A percentile compares a stretch with the other conserved stretches of the same genome.
Conservation (phyloP, 495 filamentous ascomycete species). For the Hamigera avellanea region DNA sequence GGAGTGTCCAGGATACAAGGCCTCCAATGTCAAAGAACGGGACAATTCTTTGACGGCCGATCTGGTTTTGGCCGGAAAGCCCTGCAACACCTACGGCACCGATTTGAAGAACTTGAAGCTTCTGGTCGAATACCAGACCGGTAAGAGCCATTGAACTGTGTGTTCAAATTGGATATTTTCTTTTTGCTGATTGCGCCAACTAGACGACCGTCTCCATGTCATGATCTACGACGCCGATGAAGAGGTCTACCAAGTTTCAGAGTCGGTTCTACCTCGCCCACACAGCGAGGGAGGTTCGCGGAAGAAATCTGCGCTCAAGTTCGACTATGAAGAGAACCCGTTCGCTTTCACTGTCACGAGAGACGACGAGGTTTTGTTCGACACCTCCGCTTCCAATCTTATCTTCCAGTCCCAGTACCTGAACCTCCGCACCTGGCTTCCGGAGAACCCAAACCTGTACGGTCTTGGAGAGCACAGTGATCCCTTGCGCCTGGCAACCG, state of each 20-base stretch:
- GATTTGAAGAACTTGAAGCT: slow-evolving; percentile 57
- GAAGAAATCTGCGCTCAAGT: slow-evolving; percentile 39
- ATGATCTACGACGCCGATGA: slow-evolving; percentile 70
- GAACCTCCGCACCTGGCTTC: slow-evolving; percentile 56
- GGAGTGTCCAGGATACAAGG: slow-evolving; percentile 62
- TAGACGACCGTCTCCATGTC: slow-evolving; percentile 69
- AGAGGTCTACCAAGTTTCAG: slow-evolving; percentile 67
- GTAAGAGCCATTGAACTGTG: slow-evolving; percentile 42
- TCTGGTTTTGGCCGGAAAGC: slow-evolving; percentile 51
- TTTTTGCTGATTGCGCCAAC: too few species aligned
- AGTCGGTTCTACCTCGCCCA: slow-evolving; percentile 57
- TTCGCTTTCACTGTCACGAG: slow-evolving; percentile 65
- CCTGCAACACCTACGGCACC: slow-evolving; percentile 60
- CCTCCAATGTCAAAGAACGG: slow-evolving; percentile 46
- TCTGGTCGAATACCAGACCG: slow-evolving; percentile 63
- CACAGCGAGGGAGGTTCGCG: slow-evolving; percentile 8
- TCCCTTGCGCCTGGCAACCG: slow-evolving; percentile 55
- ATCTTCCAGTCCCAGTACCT: slow-evolving; percentile 76
- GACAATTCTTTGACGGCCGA: slow-evolving; percentile 38
- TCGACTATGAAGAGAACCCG: slow-evolving; percentile 52
- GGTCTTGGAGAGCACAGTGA: slow-evolving; percentile 76
- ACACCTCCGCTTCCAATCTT: slow-evolving; percentile 55
- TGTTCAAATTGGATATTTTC: too few species aligned
- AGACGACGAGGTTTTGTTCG: slow-evolving; percentile 63
- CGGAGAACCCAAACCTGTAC: slow-evolving; percentile 58